phyloP scores from a whole-genome alignment of 352 stramenopile genomes.

The Lagenidium sp. region DNA sequence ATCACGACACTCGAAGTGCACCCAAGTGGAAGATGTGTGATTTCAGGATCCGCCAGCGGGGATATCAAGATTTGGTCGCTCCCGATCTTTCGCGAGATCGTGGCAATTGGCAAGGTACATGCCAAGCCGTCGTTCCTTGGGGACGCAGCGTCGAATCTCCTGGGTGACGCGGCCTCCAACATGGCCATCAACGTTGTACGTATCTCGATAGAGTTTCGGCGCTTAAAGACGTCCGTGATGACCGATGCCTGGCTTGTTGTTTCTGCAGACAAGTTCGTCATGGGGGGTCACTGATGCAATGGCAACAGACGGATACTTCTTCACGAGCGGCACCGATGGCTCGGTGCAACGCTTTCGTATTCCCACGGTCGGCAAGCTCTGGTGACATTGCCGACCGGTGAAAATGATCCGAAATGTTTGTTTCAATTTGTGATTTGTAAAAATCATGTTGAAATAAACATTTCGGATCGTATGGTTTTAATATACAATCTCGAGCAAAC shows the following conservation, averaged over 20 bases:
- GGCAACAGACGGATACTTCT: constrained; percentile 74
- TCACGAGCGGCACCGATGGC: constrained; percentile 75
- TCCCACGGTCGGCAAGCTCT: constrained; percentile 23
- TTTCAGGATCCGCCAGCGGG: constrained; percentile 73
- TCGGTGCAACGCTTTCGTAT: constrained; percentile 70
- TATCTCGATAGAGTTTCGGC: background rate
- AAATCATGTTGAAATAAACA: no score
- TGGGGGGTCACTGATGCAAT: constrained; percentile 79
- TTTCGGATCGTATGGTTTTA: no score
- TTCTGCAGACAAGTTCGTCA: constrained; percentile 65
- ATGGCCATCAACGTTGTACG: constrained; percentile 82
- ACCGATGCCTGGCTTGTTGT: no score
- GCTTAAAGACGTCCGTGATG: background rate
- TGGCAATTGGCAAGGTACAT: constrained; percentile 61
- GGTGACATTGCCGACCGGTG: background rate
- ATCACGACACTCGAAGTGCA: constrained; percentile 80
- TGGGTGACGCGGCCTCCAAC: constrained; percentile 74
- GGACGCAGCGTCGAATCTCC: constrained; percentile 63
- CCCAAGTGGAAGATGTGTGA: constrained; percentile 65
- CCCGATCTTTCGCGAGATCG: constrained; percentile 77
- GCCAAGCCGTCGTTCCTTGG: constrained; percentile 74
- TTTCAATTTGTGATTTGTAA: constrained; percentile 1
- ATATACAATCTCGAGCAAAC: no score
- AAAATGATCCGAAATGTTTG: no score
- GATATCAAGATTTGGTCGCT: constrained; percentile 87